These are phyloP conservation scores for Phytophthora foliorum DNA, from an alignment of 352 stramenopile genomes.

Conservation along the genomic window DNA sequence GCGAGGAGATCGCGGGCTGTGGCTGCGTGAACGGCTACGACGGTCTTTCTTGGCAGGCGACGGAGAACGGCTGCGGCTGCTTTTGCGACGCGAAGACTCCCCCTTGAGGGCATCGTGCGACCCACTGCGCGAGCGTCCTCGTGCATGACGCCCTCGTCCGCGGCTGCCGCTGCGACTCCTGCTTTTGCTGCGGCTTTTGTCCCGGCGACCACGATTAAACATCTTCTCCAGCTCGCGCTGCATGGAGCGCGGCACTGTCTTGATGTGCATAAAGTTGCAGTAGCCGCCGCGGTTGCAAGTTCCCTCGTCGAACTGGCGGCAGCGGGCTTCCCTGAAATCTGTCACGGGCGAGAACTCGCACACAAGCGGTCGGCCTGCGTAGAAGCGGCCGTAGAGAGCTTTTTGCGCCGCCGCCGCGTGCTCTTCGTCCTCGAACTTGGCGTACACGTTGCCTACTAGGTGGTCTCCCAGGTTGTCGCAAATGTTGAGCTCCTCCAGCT, in stretches of 20 bases:
- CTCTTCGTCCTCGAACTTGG: constrained; percentile 99
- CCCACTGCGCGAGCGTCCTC: constrained; percentile 53
- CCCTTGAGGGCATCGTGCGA: constrained; percentile 60
- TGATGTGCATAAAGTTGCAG: constrained; percentile 99
- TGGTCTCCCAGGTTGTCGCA: constrained; percentile 99
- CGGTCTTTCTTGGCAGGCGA: constrained; percentile 52
- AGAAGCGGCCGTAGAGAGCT: constrained; percentile 97
- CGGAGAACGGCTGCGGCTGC: constrained; percentile 55
- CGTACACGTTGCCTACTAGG: constrained; percentile 99
- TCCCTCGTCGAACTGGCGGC: constrained; percentile 98
- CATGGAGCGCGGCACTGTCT: constrained; percentile 89
- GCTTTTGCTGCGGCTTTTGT: constrained; percentile 61
- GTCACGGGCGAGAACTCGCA: constrained; percentile 99
- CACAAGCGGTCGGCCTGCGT: constrained; percentile 95
- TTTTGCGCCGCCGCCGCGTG: constrained; percentile 97
- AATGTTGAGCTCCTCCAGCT: constrained; percentile 98
- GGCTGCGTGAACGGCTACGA: constrained; percentile 67
- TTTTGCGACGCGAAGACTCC: constrained; percentile 49
- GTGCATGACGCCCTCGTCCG: constrained; percentile 34
- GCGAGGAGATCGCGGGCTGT: constrained; percentile 41
- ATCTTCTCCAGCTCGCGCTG: constrained; percentile 87
- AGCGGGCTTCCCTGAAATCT: constrained; percentile 98
- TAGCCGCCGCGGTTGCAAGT: constrained; percentile 97
- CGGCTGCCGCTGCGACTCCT: constrained; percentile 54
- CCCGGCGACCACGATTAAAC: constrained; percentile 73